Base-by-base conservation (phyloP, 306 rosid species). In the Cucumis sativus region DNA sequence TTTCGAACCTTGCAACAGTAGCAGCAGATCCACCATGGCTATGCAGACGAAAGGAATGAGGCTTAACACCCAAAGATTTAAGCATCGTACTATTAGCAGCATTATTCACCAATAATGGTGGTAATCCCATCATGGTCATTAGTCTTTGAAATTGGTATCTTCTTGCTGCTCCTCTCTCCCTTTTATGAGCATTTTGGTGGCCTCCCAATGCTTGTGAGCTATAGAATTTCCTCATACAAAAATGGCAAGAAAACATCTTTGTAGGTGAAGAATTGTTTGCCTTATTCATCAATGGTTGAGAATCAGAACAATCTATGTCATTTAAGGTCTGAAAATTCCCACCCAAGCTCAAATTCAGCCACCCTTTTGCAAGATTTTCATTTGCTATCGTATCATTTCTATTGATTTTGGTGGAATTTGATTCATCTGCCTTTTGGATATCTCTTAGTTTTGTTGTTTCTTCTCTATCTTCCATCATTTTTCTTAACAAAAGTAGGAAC, bases 171-270 rank as follows among this genome's bases (percentile, higher is more conserved):
- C 97, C 97, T 80, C 97, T 86, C 76, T 92, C 97, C 80, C 97
- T 90, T 82, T 92, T 91, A 87, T 94, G 97, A 20, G 97, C 98
- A 63, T 94, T 94, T 79, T 91, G 97, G 81, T 94, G 98, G 61
- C 97, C 98, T 35, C 98, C 98, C 77, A 94, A 77, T 60, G 98
- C 98, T 60, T 94, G 98, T 49, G 98, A 94, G 49, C 97, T 91
- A 55, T 79, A 90, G 85, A 94, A 94, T 84, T 90, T 91, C 81
- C 94, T 92, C 91, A 87, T 86, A 88, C 97, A 90, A 86, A 90
- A 94, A 84, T 94, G 90, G 78, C 98, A 94, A 0, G 97, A 94
- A 61, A 90, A 94, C 58, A 88, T 85, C 84, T 86, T 94, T 7
- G 55, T 4, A 49, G 57, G 1, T 69, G 35, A 45, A 52, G 35